phyloP scores from a whole-genome alignment of 495 filamentous ascomycete species.

The Annulohypoxylon nitens region DNA sequence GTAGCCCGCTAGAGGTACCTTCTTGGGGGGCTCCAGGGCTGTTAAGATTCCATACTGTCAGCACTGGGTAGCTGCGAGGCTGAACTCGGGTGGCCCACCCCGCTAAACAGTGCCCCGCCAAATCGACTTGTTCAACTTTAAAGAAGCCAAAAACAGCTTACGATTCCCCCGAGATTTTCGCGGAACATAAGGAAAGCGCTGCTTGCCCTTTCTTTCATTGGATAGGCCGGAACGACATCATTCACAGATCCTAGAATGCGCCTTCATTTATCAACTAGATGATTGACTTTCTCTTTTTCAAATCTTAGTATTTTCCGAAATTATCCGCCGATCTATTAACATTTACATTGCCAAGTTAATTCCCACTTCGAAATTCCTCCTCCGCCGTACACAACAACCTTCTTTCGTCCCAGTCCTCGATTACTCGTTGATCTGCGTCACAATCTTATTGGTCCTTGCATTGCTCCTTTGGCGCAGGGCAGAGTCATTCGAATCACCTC shows the following conservation, averaged over 20 bases:
- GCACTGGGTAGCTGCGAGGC: slow-evolving; percentile 32
- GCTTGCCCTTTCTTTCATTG: slow-evolving; percentile 30
- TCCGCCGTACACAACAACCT: background rate
- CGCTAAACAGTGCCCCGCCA: slow-evolving; percentile 33
- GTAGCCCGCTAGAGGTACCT: background rate
- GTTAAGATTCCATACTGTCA: background rate
- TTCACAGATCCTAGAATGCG: slow-evolving; percentile 18
- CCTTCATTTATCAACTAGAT: slow-evolving; percentile 25
- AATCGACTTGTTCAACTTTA: slow-evolving; percentile 10
- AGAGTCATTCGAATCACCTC: slow-evolving; percentile 35
- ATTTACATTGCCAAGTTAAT: background rate
- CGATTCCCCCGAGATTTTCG: slow-evolving; percentile 47
- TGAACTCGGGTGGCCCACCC: slow-evolving; percentile 26
- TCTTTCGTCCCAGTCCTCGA: background rate
- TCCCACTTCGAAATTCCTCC: slow-evolving; percentile 2
- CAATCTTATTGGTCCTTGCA: slow-evolving; percentile 31
- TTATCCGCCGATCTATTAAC: slow-evolving; percentile 5
- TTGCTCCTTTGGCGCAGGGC: slow-evolving; percentile 45
- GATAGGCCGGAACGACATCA: slow-evolving; percentile 42
- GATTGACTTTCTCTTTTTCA: slow-evolving; percentile 28
- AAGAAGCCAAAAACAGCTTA: slow-evolving; percentile 15
- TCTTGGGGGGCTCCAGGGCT: background rate
- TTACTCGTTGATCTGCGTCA: background rate
- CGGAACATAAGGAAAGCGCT: slow-evolving; percentile 32
- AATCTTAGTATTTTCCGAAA: background rate